phyloP scores from a whole-genome alignment of 2,329 filamentous ascomycete species.

The Fusarium equiseti region DNA sequence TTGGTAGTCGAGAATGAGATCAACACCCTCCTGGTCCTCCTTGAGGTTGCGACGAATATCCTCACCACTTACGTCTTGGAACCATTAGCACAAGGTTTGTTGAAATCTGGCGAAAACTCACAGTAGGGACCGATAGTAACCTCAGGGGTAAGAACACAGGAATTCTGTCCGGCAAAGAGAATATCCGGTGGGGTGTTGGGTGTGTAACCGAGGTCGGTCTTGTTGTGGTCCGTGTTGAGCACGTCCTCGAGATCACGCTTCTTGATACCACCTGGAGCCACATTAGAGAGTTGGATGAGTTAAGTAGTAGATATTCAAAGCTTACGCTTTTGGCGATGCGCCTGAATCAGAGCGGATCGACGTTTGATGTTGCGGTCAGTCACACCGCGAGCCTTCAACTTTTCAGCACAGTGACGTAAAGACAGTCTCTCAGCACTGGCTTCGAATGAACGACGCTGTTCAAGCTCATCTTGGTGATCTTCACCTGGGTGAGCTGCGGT shows the following conservation, averaged over 20 bases:
- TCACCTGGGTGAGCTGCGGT: conserved; percentile 6
- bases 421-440: conserved; percentile 41
- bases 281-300: neutral
- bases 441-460: conserved; percentile 1
- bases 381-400: conserved; percentile 60
- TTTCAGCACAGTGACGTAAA: conserved; percentile 60
- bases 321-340: conserved; percentile 56
- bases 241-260: conserved; percentile 51
- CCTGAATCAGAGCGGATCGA: conserved; percentile 55
- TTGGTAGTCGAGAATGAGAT: conserved; percentile 59
- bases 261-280: conserved; percentile 27
- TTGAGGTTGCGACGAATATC: conserved; percentile 53
- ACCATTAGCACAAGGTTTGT: neutral
- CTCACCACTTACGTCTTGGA: conserved; percentile 47
- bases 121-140: conserved; percentile 63
- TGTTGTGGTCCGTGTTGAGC: conserved; percentile 54
- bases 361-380: conserved; percentile 59
- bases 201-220: conserved; percentile 52
- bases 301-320: accelerated
- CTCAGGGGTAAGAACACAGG: conserved; percentile 63
- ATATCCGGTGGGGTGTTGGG: conserved; percentile 46
- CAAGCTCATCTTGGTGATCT: conserved; percentile 13
- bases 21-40: conserved; percentile 57
- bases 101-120: neutral
- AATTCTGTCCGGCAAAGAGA: conserved; percentile 56